Evolutionary conservation across 768 basidiomycete genomes (phyloP).

Genomic region (Amanita thiersii): DNA sequence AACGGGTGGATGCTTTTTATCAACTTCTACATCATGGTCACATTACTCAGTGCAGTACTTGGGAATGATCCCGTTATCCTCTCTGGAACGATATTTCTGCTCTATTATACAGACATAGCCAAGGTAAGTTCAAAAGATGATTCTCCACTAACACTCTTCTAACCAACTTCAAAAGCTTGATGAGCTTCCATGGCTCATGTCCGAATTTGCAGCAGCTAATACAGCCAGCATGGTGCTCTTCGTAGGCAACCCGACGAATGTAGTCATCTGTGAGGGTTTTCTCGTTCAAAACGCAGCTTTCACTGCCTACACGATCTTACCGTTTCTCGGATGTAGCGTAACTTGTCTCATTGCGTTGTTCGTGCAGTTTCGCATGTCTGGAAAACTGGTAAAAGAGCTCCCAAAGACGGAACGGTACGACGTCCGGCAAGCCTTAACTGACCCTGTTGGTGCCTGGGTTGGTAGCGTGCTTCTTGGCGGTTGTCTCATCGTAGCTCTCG

Average conservation of each 20-base stretch:
- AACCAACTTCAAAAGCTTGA: slow-evolving; percentile 22
- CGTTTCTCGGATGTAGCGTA: slow-evolving; percentile 62
- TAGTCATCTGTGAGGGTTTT: slow-evolving; percentile 87
- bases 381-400: slow-evolving; percentile 44
- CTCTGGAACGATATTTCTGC: slow-evolving; percentile 84
- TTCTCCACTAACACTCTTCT: not conserved
- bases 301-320: slow-evolving; percentile 77
- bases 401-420: slow-evolving; percentile 27
- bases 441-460: slow-evolving; percentile 67
- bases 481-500: slow-evolving; percentile 68
- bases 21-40: slow-evolving; percentile 81
- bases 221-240: slow-evolving; percentile 71
- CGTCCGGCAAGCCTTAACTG: slow-evolving; percentile 57
- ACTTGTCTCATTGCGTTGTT: slow-evolving; percentile 53
- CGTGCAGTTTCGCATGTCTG: slow-evolving; percentile 49
- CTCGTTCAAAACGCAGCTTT: slow-evolving; percentile 68
- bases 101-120: slow-evolving; percentile 75
- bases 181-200: slow-evolving; percentile 61
- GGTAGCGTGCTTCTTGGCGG: slow-evolving; percentile 58
- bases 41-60: slow-evolving; percentile 66
- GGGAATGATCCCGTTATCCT: slow-evolving; percentile 94
- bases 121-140: slow-evolving; percentile 17
- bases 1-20: slow-evolving; percentile 69
- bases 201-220: slow-evolving; percentile 75
- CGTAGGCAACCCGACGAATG: slow-evolving; percentile 90